A percentile compares a stretch with the other conserved stretches of the same genome.
Evolutionary conservation across 1,284 basidiomycete species (phyloP).

Genomic region (Austroboletus niveus): DNA sequence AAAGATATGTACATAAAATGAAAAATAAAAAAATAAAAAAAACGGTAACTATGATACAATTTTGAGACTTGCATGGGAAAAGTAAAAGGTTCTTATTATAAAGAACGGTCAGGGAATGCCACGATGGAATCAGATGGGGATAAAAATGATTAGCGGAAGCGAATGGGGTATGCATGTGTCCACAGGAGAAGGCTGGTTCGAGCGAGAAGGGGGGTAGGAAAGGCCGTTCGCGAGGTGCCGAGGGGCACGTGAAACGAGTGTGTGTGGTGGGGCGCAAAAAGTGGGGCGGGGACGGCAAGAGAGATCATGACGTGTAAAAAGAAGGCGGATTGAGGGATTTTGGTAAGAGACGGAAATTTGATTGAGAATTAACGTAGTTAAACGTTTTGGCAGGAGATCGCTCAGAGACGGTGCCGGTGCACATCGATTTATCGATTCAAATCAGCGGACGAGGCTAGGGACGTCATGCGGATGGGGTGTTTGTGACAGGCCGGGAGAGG

Average conservation of each 20-base stretch:
- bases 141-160: slow-evolving; percentile 9
- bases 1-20: background rate
- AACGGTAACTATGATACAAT: slow-evolving; percentile 26
- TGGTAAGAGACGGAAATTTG: slow-evolving; percentile 25
- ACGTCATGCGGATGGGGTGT: slow-evolving; percentile 1
- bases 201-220: background rate
- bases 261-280: background rate
- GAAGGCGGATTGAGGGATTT: slow-evolving; percentile 3
- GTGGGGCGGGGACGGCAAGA: slow-evolving; percentile 4
- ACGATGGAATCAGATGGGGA: slow-evolving; percentile 19
- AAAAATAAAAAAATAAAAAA: slow-evolving; percentile 5
- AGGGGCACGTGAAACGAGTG: slow-evolving; percentile 26
- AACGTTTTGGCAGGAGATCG: slow-evolving; percentile 31
- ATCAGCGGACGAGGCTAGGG: background rate
- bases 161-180: slow-evolving; percentile 20
- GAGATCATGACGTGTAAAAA: slow-evolving; percentile 25
- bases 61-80: slow-evolving; percentile 29
- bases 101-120: slow-evolving; percentile 9
- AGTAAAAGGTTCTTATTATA: slow-evolving; percentile 9
- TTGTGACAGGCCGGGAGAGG: background rate
- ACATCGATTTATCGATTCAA: background rate
- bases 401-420: slow-evolving; percentile 19
- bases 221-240: slow-evolving; percentile 28
- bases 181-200: slow-evolving; percentile 2
- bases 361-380: slow-evolving; percentile 36